Conservation (phyloP, 805 yeast genomes). For the Dipodascopsis uninucleata region DNA sequence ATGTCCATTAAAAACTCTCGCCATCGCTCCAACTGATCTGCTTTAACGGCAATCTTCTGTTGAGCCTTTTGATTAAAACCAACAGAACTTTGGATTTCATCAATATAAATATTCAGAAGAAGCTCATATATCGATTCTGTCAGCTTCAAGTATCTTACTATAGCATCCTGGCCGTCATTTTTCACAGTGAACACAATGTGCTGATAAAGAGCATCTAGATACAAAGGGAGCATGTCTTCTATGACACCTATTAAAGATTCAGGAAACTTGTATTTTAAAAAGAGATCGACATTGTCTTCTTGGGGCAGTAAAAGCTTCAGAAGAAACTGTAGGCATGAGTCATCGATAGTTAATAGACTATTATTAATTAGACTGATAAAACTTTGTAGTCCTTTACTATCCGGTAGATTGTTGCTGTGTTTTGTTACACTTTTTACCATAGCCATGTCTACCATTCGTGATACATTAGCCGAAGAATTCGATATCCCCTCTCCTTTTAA, state of each 20-base stretch:
- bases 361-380: conserved; percentile 7
- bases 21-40: not conserved
- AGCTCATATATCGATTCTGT: conserved; percentile 27
- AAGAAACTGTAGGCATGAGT: conserved; percentile 6
- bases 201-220: conserved; percentile 4
- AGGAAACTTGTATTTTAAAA: conserved; percentile 19
- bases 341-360: not conserved
- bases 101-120: conserved; percentile 24
- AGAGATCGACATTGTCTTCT: conserved; percentile 10
- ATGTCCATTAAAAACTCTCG: not conserved
- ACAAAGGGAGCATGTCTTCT: conserved; percentile 7
- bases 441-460: conserved; percentile 17
- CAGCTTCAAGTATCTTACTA: not conserved
- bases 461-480: conserved; percentile 9
- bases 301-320: conserved; percentile 13
- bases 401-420: conserved; percentile 1
- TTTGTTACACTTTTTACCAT: conserved; percentile 4
- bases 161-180: not conserved
- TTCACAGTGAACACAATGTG: conserved; percentile 6
- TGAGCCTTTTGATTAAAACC: no score
- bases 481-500: conserved; percentile 20
- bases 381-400: conserved; percentile 6
- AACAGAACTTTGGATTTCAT: conserved; percentile 8
- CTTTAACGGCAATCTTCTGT: no score
- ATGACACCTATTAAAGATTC: conserved; percentile 3